phyloP scores from a whole-genome alignment of 2,329 filamentous ascomycete species.

The Epichloe baconii region DNA sequence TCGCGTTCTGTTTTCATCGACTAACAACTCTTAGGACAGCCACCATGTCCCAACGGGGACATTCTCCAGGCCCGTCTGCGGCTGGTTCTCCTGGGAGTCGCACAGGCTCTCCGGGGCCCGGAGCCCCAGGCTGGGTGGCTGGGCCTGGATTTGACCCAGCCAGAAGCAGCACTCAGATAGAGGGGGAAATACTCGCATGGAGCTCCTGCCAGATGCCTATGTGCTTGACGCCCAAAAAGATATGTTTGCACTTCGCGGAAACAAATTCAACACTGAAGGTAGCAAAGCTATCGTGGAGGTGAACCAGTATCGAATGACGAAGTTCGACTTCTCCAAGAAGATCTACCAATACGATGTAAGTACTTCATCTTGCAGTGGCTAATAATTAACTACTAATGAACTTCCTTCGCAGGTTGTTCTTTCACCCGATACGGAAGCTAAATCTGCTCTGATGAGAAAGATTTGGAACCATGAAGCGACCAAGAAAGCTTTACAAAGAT shows the following conservation, averaged over 20 bases:
- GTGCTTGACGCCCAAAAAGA: slow-evolving; percentile 20
- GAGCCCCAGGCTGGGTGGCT: slow-evolving; percentile 13
- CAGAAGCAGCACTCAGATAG: slow-evolving; percentile 13
- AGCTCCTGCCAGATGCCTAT: slow-evolving; percentile 46
- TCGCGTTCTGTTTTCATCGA: background rate
- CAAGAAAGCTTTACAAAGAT: slow-evolving; percentile 37
- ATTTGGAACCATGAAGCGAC: slow-evolving; percentile 58
- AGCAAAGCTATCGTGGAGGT: slow-evolving; percentile 42
- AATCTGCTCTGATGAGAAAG: slow-evolving; percentile 53
- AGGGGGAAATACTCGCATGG: slow-evolving; percentile 33
- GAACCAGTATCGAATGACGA: slow-evolving; percentile 62
- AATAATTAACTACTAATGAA: background rate
- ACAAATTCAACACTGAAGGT: slow-evolving; percentile 42
- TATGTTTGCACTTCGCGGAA: slow-evolving; percentile 20
- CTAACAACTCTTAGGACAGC: background rate
- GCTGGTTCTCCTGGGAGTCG: slow-evolving; percentile 1
- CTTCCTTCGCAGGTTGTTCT: slow-evolving; percentile 44
- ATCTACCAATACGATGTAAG: slow-evolving; percentile 81
- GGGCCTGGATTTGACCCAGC: slow-evolving; percentile 32
- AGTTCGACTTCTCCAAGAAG: slow-evolving; percentile 40
- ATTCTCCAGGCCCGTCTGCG: slow-evolving; percentile 12
- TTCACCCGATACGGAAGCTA: slow-evolving; percentile 48
- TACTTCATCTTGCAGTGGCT: slow-evolving; percentile 9
- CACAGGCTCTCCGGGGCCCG: background rate
- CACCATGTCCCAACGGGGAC: slow-evolving; percentile 22